Base-by-base conservation (phyloP, 257 asterid genomes). In the Henckelia pumila region DNA sequence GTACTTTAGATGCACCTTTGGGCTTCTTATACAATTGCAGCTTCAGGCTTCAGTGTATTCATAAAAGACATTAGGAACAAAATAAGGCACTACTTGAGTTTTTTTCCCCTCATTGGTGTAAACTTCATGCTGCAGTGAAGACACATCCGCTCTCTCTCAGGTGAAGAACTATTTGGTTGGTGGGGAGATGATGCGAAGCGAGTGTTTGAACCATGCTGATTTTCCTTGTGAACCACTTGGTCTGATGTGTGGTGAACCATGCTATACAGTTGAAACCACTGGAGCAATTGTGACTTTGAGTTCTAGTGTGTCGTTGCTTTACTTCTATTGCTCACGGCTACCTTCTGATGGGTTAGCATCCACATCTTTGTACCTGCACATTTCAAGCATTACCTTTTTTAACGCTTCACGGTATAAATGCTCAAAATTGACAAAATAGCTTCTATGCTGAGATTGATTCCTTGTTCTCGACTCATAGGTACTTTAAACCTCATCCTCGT, bases 291-390 rank as follows among this genome's bases (percentile, higher is more conserved):
- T 86, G 13, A 84, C 86, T 50, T 76, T 92, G 82, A 78, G 72
- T 63, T 89, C 97, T 28, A 88, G 97, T 8, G 81, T 89, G 32
- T 53, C 72, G 0, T 71, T 89, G 75, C 85, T 92, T 61, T 60
- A 86, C 73, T 85, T 75, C 64, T 92, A 92, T 74, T 92, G 97
- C 80, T 85, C 97, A 0, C 77, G 87, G 67, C 85, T 93, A 73
- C 96, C 98, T 16, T 85, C 92, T 16, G 97, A 92, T 53, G 79
- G 96, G 97, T 92, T 67, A 29, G 83, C 70, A 73, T 59, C 67
- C 6, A 26, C 52, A 35, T 71, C 49, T 50, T 13, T 63, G 56
- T 59, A 61, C 52, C 26, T 25, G 11, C 14, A 24, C 47, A 59
- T 59, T 4, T 60, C 20, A 49, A 30, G n/a, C 50, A 19, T 25